Base-by-base conservation (phyloP, 129 eudicot genomes). In the Lactuca saligna region DNA sequence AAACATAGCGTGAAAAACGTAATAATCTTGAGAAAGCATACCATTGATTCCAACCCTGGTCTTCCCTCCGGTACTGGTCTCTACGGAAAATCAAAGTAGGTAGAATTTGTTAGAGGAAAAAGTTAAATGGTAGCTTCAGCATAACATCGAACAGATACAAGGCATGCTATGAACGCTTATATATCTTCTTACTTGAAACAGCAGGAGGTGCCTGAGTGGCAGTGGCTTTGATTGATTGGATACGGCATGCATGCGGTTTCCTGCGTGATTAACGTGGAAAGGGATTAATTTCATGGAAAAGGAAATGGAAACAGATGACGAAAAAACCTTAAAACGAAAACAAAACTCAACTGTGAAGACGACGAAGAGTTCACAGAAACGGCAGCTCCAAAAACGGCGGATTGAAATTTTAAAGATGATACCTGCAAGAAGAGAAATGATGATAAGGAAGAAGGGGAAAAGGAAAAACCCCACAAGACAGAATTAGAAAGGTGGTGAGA, bases 11-110 rank as follows among this genome's bases (percentile, higher is more conserved):
- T 46, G 51, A 33, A 41, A 5, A 66, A 44, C 15, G 33, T n/a
- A 34, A 54, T 16, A 48, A 54, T 12, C 13, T 54, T 3, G 17
- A 57, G 34, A 53, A 65, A 70, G 15, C 88, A 42, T 89, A 93
- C 99, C 99, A 74, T 93, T 93, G 78, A 93, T 93, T 63, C 99
- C 99, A 54, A 93, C 61, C 80, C 71, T 89, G 48, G 99, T 89
- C 82, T 89, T 93, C 58, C 80, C 90, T 20, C 85, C 61, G 57
- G 79, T 83, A 35, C 70, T 38, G 1, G 91, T 80, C 72, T 78
- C 99, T 93, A 68, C 15, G 3, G 0, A 65, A n/a, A 72, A 38
- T 54, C 37, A 20, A 63, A 55, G n/a, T 16, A 66, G 0, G 64
- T 17, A 13, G 7, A 62, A 32, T 41, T 16, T 8, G 41, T 69